Percentiles rank a stretch among this genome's conserved stretches.
Conservation (phyloP, 1,139 yeast genomes). For the Geotrichum klebahnii region DNA sequence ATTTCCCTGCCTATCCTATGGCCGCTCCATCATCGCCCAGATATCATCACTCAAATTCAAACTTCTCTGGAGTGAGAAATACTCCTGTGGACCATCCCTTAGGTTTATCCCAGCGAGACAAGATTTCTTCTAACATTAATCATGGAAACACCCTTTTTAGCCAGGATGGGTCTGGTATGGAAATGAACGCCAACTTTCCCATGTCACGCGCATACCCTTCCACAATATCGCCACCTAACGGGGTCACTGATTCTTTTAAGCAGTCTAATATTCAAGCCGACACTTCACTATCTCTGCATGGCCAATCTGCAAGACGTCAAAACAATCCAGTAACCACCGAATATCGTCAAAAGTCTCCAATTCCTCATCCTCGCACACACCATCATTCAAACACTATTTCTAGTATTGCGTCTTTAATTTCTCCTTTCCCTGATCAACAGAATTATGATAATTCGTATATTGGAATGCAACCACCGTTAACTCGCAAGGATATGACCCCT, state of each 20-base stretch:
- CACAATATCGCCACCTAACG: slow-evolving; percentile 5
- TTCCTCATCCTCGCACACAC: slow-evolving; percentile 13
- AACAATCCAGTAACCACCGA: background rate
- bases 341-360: slow-evolving; percentile 12
- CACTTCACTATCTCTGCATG: background rate
- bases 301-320: background rate
- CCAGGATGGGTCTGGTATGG: slow-evolving; percentile 1
- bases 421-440: slow-evolving; percentile 7
- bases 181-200: background rate
- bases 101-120: slow-evolving; percentile 5
- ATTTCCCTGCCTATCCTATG: slow-evolving; percentile 8
- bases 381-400: slow-evolving; percentile 19
- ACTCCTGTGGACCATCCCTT: slow-evolving; percentile 10
- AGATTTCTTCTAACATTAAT: background rate
- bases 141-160: background rate
- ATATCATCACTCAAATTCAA: slow-evolving; percentile 3
- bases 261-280: background rate
- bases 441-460: background rate
- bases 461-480: background rate
- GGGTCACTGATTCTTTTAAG: slow-evolving; percentile 1
- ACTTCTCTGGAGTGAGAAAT: background rate
- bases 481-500: slow-evolving; percentile 15
- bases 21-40: slow-evolving; percentile 12
- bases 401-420: slow-evolving; percentile 8
- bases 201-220: background rate